Evolutionary conservation across 768 basidiomycete species (phyloP), one percentile per base, ranked within the genome.

Genomic region (Suillus decipiens): DNA sequence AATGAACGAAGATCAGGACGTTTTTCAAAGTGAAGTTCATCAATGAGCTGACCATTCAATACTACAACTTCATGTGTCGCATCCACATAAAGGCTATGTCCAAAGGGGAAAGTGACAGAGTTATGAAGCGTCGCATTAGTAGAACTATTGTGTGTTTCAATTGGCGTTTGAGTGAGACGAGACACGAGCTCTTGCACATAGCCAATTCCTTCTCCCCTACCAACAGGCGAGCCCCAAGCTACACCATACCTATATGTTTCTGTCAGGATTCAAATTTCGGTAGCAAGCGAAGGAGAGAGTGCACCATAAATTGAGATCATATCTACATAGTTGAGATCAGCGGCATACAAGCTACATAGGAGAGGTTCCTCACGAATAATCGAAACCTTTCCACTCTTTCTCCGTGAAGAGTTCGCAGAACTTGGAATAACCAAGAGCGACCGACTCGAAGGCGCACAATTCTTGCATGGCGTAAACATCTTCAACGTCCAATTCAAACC

Each of bases 321-420:
- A 37, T 11, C 62, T 65, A 28, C 28, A 28, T 28, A 24, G 14
- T 41, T n/a, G 15, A 33, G n/a, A 33, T 28, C 43, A 62, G 39
- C 57, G 36, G 43, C 17, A 5, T 55, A 19, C 43, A 6, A 37
- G 50, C 42, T 45, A 19, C 34, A 56, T n/a, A 48, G 7, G 22
- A 11, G 15, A 41, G 50, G 22, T 24, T 17, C 76, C 88, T 60
- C 69, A 90, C 84, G 89, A 82, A 69, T 96, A 95, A 71, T 91
- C 83, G 71, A 93, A 95, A 1, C 92, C 92, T 70, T 90, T 87
- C 93, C 93, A 95, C 74, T 96, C 94, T 56, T 90, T 85, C 68
- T 89, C 82, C 0, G 91, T 93, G 75, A 96, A 96, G 5, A 96
- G 79, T 62, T 86, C 86, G 67, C 94, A 96, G 78, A 95, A 96